Evolutionary conservation across 192 early-diverging fungal species (phyloP).

Genomic region (Chytriomyces hyalinus): DNA sequence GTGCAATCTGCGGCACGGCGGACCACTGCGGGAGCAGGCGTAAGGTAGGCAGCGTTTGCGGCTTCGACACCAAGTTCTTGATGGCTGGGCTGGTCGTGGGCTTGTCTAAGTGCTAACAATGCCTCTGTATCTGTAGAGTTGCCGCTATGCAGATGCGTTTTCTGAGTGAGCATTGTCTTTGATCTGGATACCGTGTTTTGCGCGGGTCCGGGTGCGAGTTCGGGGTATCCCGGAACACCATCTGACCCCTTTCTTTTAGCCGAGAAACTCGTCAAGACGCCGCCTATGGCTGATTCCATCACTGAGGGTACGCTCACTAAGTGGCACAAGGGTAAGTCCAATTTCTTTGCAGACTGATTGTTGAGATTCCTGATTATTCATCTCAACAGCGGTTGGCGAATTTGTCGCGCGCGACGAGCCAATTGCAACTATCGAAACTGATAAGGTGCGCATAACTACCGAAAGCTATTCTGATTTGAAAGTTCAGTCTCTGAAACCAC

Average conservation of each 20-base stretch:
- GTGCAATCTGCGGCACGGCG: background rate
- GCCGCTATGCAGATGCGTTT: conserved; percentile 24
- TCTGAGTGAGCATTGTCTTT: conserved; percentile 9
- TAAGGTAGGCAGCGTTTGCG: too few relatives aligned
- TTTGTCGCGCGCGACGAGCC: conserved; percentile 93
- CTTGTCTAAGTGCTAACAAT: too few relatives aligned
- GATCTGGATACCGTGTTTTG: background rate
- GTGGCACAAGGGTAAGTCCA: conserved; percentile 84
- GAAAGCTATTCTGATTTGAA: too few relatives aligned
- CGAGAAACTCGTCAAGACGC: conserved; percentile 89
- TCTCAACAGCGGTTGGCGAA: conserved; percentile 84
- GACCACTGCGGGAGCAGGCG: background rate
- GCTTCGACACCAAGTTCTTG: too few relatives aligned
- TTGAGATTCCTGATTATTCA: background rate
- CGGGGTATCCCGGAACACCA: too few relatives aligned
- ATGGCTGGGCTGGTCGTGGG: too few relatives aligned
- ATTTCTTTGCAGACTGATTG: too few relatives aligned
- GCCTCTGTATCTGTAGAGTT: background rate
- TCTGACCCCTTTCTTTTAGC: conserved; percentile 41
- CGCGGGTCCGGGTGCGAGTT: background rate
- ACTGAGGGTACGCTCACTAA: conserved; percentile 95
- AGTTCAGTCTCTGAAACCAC: background rate
- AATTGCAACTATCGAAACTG: conserved; percentile 97
- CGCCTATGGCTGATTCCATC: conserved; percentile 98
- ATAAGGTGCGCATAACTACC: conserved; percentile 72